Evolutionary conservation across 2,329 filamentous ascomycete species (phyloP).

Genomic region (Davidsoniella virescens): DNA sequence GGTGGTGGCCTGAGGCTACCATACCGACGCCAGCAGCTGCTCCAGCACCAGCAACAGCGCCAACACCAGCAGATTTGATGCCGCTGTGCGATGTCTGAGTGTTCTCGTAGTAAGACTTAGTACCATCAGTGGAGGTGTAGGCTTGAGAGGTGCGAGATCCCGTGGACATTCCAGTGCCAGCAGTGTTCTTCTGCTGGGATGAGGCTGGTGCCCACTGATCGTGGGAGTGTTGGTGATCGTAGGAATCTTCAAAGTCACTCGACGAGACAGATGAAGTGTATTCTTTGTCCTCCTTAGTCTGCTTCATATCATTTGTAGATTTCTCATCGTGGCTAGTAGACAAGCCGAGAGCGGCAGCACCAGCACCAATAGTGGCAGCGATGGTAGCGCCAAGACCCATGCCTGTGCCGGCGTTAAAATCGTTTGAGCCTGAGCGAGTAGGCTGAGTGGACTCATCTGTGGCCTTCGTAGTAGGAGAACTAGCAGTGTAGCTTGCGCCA

Average conservation of each 20-base stretch:
- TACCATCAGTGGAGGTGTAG: background rate
- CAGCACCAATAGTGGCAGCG: slow-evolving; percentile 10
- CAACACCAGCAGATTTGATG: background rate
- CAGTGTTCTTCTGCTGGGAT: slow-evolving; percentile 2
- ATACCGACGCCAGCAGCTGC: background rate
- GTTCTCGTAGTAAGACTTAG: slow-evolving; percentile 4
- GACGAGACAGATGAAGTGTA: slow-evolving; percentile 11
- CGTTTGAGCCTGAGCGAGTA: background rate
- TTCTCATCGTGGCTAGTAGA: slow-evolving; percentile 5
- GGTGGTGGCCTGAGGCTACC: slow-evolving; percentile 2
- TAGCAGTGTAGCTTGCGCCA: background rate
- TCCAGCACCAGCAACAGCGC: background rate
- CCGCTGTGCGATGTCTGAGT: background rate
- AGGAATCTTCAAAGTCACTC: slow-evolving; percentile 6
- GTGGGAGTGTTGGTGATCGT: background rate
- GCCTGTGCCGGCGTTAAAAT: background rate
- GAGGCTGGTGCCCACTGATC: slow-evolving; percentile 5
- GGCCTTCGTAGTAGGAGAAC: background rate
- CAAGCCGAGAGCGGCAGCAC: slow-evolving; percentile 10
- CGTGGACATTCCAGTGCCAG: slow-evolving; percentile 1
- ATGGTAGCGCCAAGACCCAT: slow-evolving; percentile 9
- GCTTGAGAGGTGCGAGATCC: background rate
- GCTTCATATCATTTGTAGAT: background rate
- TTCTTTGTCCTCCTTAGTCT: slow-evolving; percentile 1
- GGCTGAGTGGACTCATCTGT: background rate